These are phyloP conservation scores for Emericellopsis atlantica DNA, from an alignment of 2,329 filamentous ascomycete species.

Conservation along the genomic window DNA sequence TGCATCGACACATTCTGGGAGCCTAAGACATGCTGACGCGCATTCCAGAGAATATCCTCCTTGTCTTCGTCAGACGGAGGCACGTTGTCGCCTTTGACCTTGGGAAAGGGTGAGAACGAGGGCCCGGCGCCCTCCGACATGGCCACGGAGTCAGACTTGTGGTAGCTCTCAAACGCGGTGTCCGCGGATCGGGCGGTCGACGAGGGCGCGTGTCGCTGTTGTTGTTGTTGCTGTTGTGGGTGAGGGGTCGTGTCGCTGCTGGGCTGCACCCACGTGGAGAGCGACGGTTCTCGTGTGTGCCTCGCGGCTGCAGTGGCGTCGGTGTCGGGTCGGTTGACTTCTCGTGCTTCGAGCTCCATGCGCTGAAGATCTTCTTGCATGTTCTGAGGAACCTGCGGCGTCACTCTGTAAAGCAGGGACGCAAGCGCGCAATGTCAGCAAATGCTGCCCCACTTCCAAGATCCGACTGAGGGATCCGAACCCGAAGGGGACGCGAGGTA, in stretches of 20 bases:
- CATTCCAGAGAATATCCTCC: conserved; percentile 77
- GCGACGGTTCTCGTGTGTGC: conserved; percentile 29
- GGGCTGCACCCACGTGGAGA: conserved; percentile 19
- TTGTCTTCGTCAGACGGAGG: conserved; percentile 91
- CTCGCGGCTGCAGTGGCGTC: conserved; percentile 15
- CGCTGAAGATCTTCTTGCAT: conserved; percentile 91
- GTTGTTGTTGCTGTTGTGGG: conserved; percentile 7
- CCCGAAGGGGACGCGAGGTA: too few species aligned
- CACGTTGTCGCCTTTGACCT: conserved; percentile 74
- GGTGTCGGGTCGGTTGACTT: conserved; percentile 20
- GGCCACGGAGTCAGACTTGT: conserved; percentile 23
- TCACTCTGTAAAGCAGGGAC: conserved; percentile 48
- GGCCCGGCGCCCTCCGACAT: conserved; percentile 45
- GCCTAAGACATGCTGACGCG: conserved; percentile 71
- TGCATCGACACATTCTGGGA: conserved; percentile 96
- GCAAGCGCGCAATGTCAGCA: conserved; percentile 20
- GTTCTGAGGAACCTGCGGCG: conserved; percentile 90
- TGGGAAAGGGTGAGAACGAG: conserved; percentile 85
- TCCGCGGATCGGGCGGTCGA: conserved; percentile 13
- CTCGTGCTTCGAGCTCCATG: conserved; percentile 69
- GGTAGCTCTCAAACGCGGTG: conserved; percentile 24
- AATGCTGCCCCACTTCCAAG: conserved; percentile 14
- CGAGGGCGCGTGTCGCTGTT: conserved; percentile 13
- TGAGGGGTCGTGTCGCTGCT: conserved; percentile 1
- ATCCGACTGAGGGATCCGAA: neutral